A percentile compares a stretch with the other conserved stretches of the same genome.
Conservation (phyloP, 176 grass and related monocot species). For the Poa annua region DNA sequence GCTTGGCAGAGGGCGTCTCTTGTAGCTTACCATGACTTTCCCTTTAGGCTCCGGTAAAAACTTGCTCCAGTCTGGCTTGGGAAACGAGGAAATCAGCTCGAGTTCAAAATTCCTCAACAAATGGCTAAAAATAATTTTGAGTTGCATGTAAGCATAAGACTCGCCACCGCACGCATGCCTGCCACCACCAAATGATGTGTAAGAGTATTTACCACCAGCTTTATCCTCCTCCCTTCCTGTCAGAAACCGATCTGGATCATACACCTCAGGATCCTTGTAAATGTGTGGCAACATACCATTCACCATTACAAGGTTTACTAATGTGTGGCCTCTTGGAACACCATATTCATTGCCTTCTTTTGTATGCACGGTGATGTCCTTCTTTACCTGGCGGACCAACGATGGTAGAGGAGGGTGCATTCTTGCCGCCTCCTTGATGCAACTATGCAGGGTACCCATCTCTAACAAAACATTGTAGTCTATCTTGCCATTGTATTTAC, state of each 20-base stretch:
- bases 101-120: background rate
- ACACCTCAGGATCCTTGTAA: background rate
- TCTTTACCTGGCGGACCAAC: background rate
- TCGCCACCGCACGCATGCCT: background rate
- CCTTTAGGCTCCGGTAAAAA: background rate
- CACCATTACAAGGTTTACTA: background rate
- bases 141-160: background rate
- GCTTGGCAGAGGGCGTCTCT: background rate
- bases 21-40: background rate
- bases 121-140: background rate
- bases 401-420: background rate
- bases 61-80: background rate
- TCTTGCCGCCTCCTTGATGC: background rate
- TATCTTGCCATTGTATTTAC: background rate
- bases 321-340: background rate
- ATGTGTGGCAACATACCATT: background rate
- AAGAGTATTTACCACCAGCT: background rate
- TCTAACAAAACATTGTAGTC: background rate
- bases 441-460: background rate
- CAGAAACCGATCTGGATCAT: background rate
- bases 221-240: background rate
- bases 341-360: background rate
- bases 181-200: background rate
- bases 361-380: background rate
- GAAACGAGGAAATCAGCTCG: background rate